Evolutionary conservation across 2,329 filamentous ascomycete species (phyloP), one percentile per base, ranked within the genome.

Genomic region (Conoideocrella luteorostrata): DNA sequence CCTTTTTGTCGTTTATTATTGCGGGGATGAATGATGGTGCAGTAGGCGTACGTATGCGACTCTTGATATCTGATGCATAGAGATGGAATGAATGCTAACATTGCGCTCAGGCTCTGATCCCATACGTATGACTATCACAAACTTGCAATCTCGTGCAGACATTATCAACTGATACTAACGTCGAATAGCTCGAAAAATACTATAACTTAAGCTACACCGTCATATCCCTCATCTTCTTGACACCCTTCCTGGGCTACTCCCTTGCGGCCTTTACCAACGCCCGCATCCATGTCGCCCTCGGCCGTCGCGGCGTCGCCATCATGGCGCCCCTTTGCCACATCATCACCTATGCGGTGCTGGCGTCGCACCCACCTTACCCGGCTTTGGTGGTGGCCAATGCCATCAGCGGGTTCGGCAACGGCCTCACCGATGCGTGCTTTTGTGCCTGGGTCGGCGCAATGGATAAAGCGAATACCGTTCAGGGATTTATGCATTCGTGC

Each of bases 321-420:
- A 67, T 86, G 40, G 78, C 73, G 0, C 79, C 82, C 0, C 53
- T 69, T 3, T 79, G 77, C 50, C 82, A 86, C 56, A 56, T 84
- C 12, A 54, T 79, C 26, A 73, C 82, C 1, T 86, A 83, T 52
- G 61, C 77, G 32, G 68, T 81, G 24, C 69, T 82, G 15, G 69
- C 74, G 3, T 57, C 77, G 0, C 82, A 85, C 52, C 82, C 82
- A 0, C 80, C 80, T 0, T 86, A 78, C 47, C 78, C 80, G 0
- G 78, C 78, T 0, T 65, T 86, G 0, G 75, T 84, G 2, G 61
- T 84, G 3, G 70, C 76, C 35, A 83, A 81, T 55, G 74, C 77
- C 34, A 58, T 86, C 11, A 76, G 78, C 6, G 82, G 83, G 0
- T 79, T 86, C 33, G 82, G 82, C 0, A 86, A 84, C 50, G 83